Conservation (phyloP, 257 asterid species). For the Osmanthus fragrans region DNA sequence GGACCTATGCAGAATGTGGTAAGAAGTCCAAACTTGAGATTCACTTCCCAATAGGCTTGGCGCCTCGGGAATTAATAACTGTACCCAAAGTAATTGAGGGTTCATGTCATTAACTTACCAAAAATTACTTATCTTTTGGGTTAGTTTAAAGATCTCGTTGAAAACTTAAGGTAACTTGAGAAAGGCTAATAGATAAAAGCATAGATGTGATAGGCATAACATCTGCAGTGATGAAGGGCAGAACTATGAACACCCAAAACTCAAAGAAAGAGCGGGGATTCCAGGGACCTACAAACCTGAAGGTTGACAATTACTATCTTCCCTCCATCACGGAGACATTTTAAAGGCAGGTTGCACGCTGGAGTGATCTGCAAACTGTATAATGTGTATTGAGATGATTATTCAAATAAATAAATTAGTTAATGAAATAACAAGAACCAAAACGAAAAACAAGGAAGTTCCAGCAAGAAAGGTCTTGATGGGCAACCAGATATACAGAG, state of each 20-base stretch:
- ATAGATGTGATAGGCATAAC: not conserved
- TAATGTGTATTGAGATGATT: slow-evolving; percentile 13
- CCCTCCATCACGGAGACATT: slow-evolving; percentile 84
- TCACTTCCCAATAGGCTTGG: not conserved
- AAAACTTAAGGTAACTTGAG: not conserved
- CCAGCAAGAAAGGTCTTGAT: not conserved
- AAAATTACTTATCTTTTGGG: not conserved
- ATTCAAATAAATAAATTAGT: slow-evolving; percentile 4
- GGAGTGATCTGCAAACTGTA: slow-evolving; percentile 97
- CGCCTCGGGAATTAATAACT: not conserved
- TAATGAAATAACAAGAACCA: slow-evolving; percentile 4
- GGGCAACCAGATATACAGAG: not conserved
- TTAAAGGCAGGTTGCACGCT: slow-evolving; percentile 94
- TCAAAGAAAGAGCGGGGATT: not conserved
- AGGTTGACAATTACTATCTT: slow-evolving; percentile 91
- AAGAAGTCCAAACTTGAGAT: not conserved
- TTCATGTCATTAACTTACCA: not conserved
- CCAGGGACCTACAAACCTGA: slow-evolving; percentile 54
- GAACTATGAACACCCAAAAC: not conserved
- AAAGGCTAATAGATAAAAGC: not conserved
- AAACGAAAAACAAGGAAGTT: not conserved
- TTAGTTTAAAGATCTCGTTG: not conserved
- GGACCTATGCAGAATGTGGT: not conserved
- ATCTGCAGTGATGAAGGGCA: not conserved
- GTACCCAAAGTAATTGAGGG: not conserved